Base-by-base conservation (phyloP, 1,139 yeast species). In the Candida frijolesensis region DNA sequence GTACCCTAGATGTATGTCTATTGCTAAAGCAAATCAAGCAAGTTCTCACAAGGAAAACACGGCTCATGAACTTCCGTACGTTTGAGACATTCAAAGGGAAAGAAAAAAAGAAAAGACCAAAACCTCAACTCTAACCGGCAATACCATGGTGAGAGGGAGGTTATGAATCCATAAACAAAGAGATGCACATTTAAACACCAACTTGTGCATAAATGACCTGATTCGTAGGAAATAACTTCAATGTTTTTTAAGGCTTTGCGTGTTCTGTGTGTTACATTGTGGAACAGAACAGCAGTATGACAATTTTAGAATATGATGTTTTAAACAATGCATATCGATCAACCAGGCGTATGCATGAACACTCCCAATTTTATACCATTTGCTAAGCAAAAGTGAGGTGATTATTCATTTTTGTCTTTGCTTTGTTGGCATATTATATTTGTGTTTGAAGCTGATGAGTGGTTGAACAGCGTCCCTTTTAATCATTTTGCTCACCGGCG, bases 361-460 rank as follows among this genome's bases (percentile, higher is more conserved):
- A 22, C 27, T 18, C 11, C 41, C 18, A n/a, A 33, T 7, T 33
- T 33, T 33, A 12, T 14, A 6, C 38, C 18, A 4, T 34, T 30
- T 9, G 38, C 15, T 34, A 34, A 34, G 11, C 15, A 41, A 41
- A 46, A 41, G 45, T 46, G 48, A 46, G 48, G 48, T 46, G 48
- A 46, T 46, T 33, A 33, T 43, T 34, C 45, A 22, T 43, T 43
- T 27, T 29, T 15, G 10, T 39, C 4, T 22, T 39, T 39, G 18
- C 10, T 22, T 22, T 25, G 29, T 25, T 25, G 29, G 29, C 29
- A 25, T 2, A 25, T 25, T 25, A 6, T 25, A 25, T 25, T 40
- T 40, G 43, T 38, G 29, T 38, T 38, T 11, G 25, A 18, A 22
- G 30, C 9, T 22, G 15, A 14, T 11, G 42, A 38, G 29, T 25